A percentile compares a stretch with the other conserved stretches of the same genome.
Evolutionary conservation across 2,329 filamentous ascomycete genomes (phyloP).

Genomic region (Thelonectria olida): DNA sequence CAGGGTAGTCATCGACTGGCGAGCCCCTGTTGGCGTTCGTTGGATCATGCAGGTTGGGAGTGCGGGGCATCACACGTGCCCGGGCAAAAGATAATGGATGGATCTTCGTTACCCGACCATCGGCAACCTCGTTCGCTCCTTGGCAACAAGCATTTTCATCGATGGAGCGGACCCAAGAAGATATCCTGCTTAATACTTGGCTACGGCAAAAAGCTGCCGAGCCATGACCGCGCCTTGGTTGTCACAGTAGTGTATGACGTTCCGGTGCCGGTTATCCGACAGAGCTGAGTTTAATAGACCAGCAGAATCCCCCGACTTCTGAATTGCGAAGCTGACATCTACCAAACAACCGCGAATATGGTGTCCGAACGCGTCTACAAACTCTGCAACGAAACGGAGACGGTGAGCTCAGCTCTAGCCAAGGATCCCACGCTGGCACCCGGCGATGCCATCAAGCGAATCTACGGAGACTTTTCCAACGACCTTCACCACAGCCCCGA

Average conservation of each 20-base stretch:
- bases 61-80: too few species aligned
- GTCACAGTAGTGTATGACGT: not conserved
- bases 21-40: too few species aligned
- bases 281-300: not conserved
- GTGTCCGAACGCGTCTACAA: slow-evolving; percentile 51
- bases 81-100: too few species aligned
- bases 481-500: slow-evolving; percentile 9
- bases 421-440: slow-evolving; percentile 62
- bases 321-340: not conserved
- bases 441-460: slow-evolving; percentile 60
- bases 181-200: not conserved
- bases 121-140: too few species aligned
- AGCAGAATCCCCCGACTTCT: not conserved
- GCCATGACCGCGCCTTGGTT: not conserved
- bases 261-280: not conserved
- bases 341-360: slow-evolving; percentile 32
- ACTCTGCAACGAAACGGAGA: slow-evolving; percentile 61
- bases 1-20: too few species aligned
- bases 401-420: slow-evolving; percentile 67
- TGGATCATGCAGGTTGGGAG: too few species aligned
- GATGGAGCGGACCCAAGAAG: not conserved
- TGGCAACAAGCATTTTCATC: too few species aligned
- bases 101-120: too few species aligned
- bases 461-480: slow-evolving; percentile 55
- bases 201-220: not conserved